phyloP scores from a whole-genome alignment of 73 alveolate genomes.

The Effrenium voratum region DNA sequence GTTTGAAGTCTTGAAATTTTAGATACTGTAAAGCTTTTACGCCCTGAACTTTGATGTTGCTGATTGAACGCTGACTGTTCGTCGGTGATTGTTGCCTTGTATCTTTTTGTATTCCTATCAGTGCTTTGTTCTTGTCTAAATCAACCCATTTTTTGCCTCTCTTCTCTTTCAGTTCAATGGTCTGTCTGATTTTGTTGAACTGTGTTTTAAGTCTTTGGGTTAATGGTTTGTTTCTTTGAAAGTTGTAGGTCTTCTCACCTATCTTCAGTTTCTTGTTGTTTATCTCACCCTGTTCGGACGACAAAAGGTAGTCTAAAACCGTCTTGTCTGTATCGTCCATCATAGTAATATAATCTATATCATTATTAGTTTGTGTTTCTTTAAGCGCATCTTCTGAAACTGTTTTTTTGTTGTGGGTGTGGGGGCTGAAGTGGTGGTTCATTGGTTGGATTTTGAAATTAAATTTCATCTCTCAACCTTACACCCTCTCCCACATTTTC shows the following conservation, averaged over 20 bases:
- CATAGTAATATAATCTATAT: too few species aligned
- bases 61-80: background rate
- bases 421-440: background rate
- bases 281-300: background rate
- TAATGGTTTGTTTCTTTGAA: background rate
- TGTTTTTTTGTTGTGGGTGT: background rate
- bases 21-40: background rate
- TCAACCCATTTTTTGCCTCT: background rate
- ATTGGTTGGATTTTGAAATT: too few species aligned
- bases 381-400: too few species aligned
- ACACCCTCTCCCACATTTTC: background rate
- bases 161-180: conserved; percentile 10
- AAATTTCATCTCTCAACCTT: too few species aligned
- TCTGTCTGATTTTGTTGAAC: background rate
- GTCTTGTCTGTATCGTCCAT: too few species aligned
- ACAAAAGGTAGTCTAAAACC: background rate
- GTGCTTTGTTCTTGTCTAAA: background rate
- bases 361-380: too few species aligned
- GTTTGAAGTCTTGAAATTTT: background rate
- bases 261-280: too few species aligned
- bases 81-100: background rate
- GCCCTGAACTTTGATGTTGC: background rate
- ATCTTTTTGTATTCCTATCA: background rate
- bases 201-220: background rate
- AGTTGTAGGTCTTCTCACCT: background rate